Evolutionary conservation across 176 grass and related monocot species (phyloP).

Genomic region (Oryza longistaminata): DNA sequence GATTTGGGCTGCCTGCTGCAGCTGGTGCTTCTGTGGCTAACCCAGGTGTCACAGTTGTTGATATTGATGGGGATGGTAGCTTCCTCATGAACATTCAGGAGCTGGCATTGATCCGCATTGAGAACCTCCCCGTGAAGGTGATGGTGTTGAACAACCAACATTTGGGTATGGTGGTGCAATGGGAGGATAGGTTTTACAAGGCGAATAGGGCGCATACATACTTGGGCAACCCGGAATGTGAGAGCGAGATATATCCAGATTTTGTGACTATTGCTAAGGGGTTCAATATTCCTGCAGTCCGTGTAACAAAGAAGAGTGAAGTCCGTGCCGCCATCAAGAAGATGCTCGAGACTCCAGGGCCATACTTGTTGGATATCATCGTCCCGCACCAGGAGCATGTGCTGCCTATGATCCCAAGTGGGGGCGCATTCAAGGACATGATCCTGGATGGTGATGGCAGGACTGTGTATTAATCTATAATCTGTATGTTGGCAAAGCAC

Average conservation of each 20-base stretch:
- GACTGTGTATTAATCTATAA: slow-evolving; percentile 55
- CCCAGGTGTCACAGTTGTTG: slow-evolving; percentile 75
- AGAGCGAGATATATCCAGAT: slow-evolving; percentile 85
- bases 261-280: slow-evolving; percentile 79
- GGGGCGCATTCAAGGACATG: slow-evolving; percentile 90
- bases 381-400: slow-evolving; percentile 94
- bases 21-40: slow-evolving; percentile 85
- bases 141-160: slow-evolving; percentile 95
- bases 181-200: slow-evolving; percentile 95
- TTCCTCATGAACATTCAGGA: slow-evolving; percentile 98
- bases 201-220: slow-evolving; percentile 86
- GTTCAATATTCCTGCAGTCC: slow-evolving; percentile 79
- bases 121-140: slow-evolving; percentile 80
- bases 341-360: slow-evolving; percentile 90
- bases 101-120: slow-evolving; percentile 76
- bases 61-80: slow-evolving; percentile 92
- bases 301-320: slow-evolving; percentile 72
- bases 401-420: slow-evolving; percentile 96
- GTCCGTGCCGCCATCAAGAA: slow-evolving; percentile 70
- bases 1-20: slow-evolving; percentile 89
- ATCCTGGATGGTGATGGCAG: slow-evolving; percentile 97
- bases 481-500: background rate
- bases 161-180: slow-evolving; percentile 91
- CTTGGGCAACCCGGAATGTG: slow-evolving; percentile 78
- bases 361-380: slow-evolving; percentile 84